phyloP scores from a whole-genome alignment of 2,329 filamentous ascomycete genomes.

The Colletotrichum sp. region DNA sequence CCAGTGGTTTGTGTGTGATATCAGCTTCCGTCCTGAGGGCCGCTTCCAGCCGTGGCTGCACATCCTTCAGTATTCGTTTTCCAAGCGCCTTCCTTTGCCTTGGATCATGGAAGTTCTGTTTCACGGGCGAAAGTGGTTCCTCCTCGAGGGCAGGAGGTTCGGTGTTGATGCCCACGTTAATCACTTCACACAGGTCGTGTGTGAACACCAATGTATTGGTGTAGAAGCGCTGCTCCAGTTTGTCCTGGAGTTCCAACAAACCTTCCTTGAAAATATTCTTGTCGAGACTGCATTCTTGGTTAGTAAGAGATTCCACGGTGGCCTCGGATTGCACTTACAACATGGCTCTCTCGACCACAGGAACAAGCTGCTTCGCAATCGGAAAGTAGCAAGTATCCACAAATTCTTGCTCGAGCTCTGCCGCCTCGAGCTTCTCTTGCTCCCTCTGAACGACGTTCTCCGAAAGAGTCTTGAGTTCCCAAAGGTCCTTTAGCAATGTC shows the following conservation, averaged over 20 bases:
- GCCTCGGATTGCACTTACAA: slow-evolving; percentile 63
- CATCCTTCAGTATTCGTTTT: slow-evolving; percentile 84
- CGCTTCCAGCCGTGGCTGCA: slow-evolving; percentile 78
- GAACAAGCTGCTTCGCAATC: slow-evolving; percentile 75
- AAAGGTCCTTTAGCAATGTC: slow-evolving; percentile 76
- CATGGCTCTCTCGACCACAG: slow-evolving; percentile 80
- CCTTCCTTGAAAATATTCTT: slow-evolving; percentile 63
- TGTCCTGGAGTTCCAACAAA: slow-evolving; percentile 53
- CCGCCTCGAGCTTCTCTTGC: slow-evolving; percentile 75
- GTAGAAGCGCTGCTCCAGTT: slow-evolving; percentile 62
- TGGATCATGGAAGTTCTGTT: slow-evolving; percentile 67
- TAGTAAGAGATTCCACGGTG: slow-evolving; percentile 36
- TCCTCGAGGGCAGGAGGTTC: slow-evolving; percentile 33
- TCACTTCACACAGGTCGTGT: slow-evolving; percentile 59
- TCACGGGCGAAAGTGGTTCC: slow-evolving; percentile 51
- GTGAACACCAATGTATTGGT: slow-evolving; percentile 63
- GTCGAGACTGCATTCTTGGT: slow-evolving; percentile 60
- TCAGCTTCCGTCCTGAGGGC: slow-evolving; percentile 84
- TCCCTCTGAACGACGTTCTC: slow-evolving; percentile 78
- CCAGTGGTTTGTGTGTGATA: slow-evolving; percentile 71
- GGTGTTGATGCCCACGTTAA: slow-evolving; percentile 57
- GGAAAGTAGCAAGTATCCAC: slow-evolving; percentile 94
- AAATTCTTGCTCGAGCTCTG: slow-evolving; percentile 77
- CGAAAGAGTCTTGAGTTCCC: slow-evolving; percentile 74
- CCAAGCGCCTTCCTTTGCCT: slow-evolving; percentile 85